These are phyloP conservation scores for Gossypium laxum DNA, from an alignment of 441 rosid genomes.

Conservation along the genomic window DNA sequence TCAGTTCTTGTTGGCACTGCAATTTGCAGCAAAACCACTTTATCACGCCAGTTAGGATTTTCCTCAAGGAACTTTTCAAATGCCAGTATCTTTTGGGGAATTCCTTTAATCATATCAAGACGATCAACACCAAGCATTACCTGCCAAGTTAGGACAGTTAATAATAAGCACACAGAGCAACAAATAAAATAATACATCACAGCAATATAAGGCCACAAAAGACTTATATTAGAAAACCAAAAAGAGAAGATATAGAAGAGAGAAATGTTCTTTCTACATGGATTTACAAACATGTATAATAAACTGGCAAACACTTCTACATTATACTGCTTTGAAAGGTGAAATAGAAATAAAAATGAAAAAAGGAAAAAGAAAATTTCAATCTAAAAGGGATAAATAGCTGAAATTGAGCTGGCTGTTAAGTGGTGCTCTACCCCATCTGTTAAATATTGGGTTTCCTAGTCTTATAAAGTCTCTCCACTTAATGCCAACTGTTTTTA, in stretches of 20 bases:
- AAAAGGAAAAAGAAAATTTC: neutral
- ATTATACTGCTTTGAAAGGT: neutral
- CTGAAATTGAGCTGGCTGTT: neutral
- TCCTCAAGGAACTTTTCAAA: slow-evolving; percentile 99
- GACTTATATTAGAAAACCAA: neutral
- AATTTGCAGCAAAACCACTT: slow-evolving; percentile 93
- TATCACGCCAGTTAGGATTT: slow-evolving; percentile 77
- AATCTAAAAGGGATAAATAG: neutral
- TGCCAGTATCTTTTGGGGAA: slow-evolving; percentile 95
- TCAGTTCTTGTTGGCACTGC: slow-evolving; percentile 99
- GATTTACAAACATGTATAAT: neutral
- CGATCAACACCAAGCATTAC: slow-evolving; percentile 98
- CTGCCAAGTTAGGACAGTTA: slow-evolving; percentile 31
- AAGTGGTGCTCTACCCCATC: neutral
- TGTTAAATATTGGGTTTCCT: neutral
- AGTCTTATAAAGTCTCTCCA: neutral
- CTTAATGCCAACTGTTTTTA: neutral
- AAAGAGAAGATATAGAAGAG: neutral
- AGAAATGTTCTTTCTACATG: slow-evolving; percentile 3
- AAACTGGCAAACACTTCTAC: neutral
- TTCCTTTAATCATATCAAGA: slow-evolving; percentile 98
- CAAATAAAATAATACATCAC: slow-evolving; percentile 11
- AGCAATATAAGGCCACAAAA: neutral
- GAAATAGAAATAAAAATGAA: neutral
- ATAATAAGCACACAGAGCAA: neutral